These are phyloP conservation scores for Vigna reflexopilosa DNA, from an alignment of 306 rosid genomes.

Conservation along the genomic window DNA sequence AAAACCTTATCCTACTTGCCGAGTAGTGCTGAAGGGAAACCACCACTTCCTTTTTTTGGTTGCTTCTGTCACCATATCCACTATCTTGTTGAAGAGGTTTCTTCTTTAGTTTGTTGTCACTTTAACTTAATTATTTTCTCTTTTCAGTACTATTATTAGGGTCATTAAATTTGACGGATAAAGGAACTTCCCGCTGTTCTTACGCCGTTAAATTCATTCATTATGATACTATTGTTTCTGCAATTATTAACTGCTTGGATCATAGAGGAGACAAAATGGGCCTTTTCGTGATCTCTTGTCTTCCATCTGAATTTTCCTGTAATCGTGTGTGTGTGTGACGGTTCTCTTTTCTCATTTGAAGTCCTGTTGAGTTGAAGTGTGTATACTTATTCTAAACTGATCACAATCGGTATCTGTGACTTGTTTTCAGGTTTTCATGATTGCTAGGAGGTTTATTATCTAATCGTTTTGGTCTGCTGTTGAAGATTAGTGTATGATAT, in stretches of 20 bases:
- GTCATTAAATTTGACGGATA: neutral
- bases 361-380: slow-evolving; percentile 28
- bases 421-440: slow-evolving; percentile 48
- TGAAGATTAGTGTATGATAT: slow-evolving; percentile 13
- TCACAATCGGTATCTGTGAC: neutral
- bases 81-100: slow-evolving; percentile 40
- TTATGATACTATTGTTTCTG: slow-evolving; percentile 2
- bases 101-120: neutral
- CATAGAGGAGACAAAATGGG: neutral
- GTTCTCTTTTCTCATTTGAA: slow-evolving; percentile 14
- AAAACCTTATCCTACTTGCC: neutral
- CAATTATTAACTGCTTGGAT: slow-evolving; percentile 2
- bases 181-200: slow-evolving; percentile 10
- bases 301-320: slow-evolving; percentile 6
- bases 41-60: slow-evolving; percentile 23
- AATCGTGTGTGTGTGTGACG: neutral
- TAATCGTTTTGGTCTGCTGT: slow-evolving; percentile 25
- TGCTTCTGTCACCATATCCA: neutral
- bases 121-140: neutral
- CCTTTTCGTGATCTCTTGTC: neutral
- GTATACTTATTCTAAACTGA: neutral
- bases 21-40: neutral
- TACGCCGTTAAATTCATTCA: slow-evolving; percentile 25
- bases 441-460: slow-evolving; percentile 36
- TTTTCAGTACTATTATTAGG: neutral